Percentiles rank a stretch among this genome's conserved stretches.
Conservation (phyloP, 2,329 filamentous ascomycete species). For the Beauveria bassiana region DNA sequence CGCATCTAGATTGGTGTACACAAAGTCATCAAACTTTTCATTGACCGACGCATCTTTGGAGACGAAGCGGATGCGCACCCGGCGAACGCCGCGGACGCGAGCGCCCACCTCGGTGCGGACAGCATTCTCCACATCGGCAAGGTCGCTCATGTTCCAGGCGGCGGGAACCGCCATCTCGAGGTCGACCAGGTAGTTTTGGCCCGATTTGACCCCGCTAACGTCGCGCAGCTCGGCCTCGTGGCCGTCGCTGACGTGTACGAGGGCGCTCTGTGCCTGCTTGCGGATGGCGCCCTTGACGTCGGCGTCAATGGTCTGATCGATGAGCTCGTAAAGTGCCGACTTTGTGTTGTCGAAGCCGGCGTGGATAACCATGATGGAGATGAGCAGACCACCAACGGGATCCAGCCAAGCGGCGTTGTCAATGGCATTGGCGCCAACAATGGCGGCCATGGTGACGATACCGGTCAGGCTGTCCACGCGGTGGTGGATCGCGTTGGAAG, state of each 20-base stretch:
- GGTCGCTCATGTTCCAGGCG: slow-evolving; percentile 66
- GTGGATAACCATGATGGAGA: slow-evolving; percentile 87
- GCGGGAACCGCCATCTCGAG: slow-evolving; percentile 75
- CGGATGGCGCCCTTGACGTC: slow-evolving; percentile 70
- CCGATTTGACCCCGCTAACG: slow-evolving; percentile 86
- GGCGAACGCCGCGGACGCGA: slow-evolving; percentile 75
- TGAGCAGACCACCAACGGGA: slow-evolving; percentile 84
- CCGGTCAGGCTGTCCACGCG: slow-evolving; percentile 93
- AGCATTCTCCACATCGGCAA: slow-evolving; percentile 61
- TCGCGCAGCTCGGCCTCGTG: slow-evolving; percentile 63
- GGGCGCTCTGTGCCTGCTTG: slow-evolving; percentile 53
- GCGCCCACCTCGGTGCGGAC: slow-evolving; percentile 66
- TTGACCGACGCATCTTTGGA: slow-evolving; percentile 52
- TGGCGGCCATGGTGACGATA: slow-evolving; percentile 83
- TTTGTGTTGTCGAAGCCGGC: slow-evolving; percentile 83
- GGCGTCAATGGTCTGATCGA: slow-evolving; percentile 81
- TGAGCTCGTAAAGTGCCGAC: slow-evolving; percentile 75
- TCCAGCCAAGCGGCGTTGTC: slow-evolving; percentile 86
- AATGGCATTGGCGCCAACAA: slow-evolving; percentile 81
- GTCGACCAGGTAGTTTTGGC: slow-evolving; percentile 92
- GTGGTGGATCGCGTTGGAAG: slow-evolving; percentile 94
- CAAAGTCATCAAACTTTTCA: slow-evolving; percentile 70
- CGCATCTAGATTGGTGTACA: slow-evolving; percentile 55
- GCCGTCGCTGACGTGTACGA: slow-evolving; percentile 46
- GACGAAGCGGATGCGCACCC: slow-evolving; percentile 78